Conservation (phyloP, 2,329 filamentous ascomycete species). For the Microascus cirrosus region DNA sequence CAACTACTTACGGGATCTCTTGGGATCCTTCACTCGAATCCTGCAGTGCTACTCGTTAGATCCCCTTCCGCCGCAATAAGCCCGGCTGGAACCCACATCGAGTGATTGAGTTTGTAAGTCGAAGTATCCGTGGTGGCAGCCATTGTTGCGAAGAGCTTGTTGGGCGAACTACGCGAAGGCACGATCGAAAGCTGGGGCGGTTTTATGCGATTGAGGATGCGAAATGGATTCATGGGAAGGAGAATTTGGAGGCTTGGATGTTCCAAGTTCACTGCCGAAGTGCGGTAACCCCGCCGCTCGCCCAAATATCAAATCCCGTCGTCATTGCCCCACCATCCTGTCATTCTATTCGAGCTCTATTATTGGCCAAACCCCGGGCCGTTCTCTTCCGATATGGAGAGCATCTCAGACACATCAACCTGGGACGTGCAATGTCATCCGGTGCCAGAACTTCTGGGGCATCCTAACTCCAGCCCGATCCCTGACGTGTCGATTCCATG, state of each 20-base stretch:
- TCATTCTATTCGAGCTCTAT: not conserved
- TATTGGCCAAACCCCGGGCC: not conserved
- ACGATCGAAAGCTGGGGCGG: not conserved
- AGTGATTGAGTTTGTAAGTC: constrained; percentile 80
- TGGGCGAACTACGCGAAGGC: not conserved
- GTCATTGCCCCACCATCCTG: constrained; percentile 2
- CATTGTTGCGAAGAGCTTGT: constrained; percentile 34
- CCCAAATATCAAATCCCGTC: not conserved
- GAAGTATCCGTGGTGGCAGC: constrained; percentile 60
- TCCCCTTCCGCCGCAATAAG: not conserved
- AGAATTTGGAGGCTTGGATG: not conserved
- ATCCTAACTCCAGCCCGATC: too few relatives aligned
- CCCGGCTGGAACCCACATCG: constrained; percentile 50
- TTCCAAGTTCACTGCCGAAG: not conserved
- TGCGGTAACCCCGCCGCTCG: not conserved
- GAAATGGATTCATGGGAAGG: not conserved
- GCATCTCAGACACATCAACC: too few relatives aligned
- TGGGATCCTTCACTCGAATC: constrained; percentile 91
- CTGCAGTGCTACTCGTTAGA: constrained; percentile 29
- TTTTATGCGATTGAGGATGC: not conserved
- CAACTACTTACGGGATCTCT: constrained; percentile 49
- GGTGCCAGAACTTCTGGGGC: too few relatives aligned
- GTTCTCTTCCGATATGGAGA: too few relatives aligned
- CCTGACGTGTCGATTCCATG: too few relatives aligned
- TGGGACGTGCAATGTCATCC: too few relatives aligned